Percentiles rank a stretch among this genome's conserved stretches.
Evolutionary conservation across 2,329 filamentous ascomycete genomes (phyloP).

Genomic region (Arthrinium puccinioides): DNA sequence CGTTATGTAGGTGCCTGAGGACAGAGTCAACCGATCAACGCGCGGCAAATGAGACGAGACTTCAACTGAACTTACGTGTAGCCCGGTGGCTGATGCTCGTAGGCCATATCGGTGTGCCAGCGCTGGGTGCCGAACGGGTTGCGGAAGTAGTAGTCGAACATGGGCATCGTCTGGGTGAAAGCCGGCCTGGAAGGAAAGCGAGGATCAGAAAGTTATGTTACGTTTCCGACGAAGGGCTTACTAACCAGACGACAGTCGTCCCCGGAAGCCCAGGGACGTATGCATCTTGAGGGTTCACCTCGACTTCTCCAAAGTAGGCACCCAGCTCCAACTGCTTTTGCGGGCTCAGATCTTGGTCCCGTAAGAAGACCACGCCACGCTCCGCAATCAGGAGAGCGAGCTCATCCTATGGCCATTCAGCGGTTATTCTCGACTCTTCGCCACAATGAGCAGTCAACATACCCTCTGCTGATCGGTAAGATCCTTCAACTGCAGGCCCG

Average conservation of each 20-base stretch:
- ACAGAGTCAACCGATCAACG: neutral
- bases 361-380: constrained; percentile 7
- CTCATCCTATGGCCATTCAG: constrained; percentile 1
- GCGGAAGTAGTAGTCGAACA: constrained; percentile 3
- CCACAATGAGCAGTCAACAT: neutral
- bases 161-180: neutral
- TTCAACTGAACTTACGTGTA: constrained; percentile 1
- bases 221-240: neutral
- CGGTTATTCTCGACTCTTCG: neutral
- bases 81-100: constrained; percentile 1
- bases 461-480: constrained; percentile 1
- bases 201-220: neutral
- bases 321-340: constrained; percentile 6
- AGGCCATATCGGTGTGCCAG: constrained; percentile 2
- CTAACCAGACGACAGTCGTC: neutral
- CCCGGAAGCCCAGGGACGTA: neutral
- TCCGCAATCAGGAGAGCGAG: constrained; percentile 5
- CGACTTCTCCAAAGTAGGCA: constrained; percentile 1
- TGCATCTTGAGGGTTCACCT: constrained; percentile 2
- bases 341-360: constrained; percentile 5
- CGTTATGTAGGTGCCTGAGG: constrained; percentile 1
- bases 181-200: neutral
- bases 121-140: constrained; percentile 2
- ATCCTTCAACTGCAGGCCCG: neutral
- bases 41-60: neutral